Evolutionary conservation across 2,329 filamentous ascomycete species (phyloP).

Genomic region (Coniochaeta prunicola): DNA sequence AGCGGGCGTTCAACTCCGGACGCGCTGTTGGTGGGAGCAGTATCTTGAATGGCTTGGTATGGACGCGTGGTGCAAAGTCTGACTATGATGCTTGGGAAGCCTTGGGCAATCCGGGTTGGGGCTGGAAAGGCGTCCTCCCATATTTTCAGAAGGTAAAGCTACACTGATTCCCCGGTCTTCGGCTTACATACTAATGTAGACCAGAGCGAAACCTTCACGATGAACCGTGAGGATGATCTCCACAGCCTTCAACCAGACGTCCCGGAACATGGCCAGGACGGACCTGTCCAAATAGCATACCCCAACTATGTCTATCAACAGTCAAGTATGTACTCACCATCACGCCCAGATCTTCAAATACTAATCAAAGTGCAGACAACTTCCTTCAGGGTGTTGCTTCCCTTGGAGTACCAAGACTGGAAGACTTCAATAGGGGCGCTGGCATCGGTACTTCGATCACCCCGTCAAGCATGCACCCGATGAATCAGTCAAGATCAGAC

Average conservation of each 20-base stretch:
- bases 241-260: constrained; percentile 12
- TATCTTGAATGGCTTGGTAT: constrained; percentile 30
- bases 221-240: constrained; percentile 9
- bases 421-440: constrained; percentile 28
- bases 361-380: constrained; percentile 19
- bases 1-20: constrained; percentile 26
- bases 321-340: constrained; percentile 21
- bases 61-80: constrained; percentile 27
- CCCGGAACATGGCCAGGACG: constrained; percentile 23
- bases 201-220: constrained; percentile 29
- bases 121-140: constrained; percentile 32
- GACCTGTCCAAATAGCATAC: constrained; percentile 29
- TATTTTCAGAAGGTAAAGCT: constrained; percentile 38
- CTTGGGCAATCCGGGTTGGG: constrained; percentile 29
- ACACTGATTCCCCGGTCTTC: rapidly evolving
- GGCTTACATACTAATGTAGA: not conserved
- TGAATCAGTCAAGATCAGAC: constrained; percentile 30
- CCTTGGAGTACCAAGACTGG: constrained; percentile 25
- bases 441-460: constrained; percentile 26
- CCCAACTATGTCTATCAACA: constrained; percentile 30
- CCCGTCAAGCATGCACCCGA: constrained; percentile 27
- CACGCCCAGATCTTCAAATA: too few relatives aligned
- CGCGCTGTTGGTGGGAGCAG: constrained; percentile 30
- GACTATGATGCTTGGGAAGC: constrained; percentile 32
- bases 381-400: constrained; percentile 28